Base-by-base conservation (phyloP, 129 eudicot genomes). In the Chrysanthemum seticuspe region DNA sequence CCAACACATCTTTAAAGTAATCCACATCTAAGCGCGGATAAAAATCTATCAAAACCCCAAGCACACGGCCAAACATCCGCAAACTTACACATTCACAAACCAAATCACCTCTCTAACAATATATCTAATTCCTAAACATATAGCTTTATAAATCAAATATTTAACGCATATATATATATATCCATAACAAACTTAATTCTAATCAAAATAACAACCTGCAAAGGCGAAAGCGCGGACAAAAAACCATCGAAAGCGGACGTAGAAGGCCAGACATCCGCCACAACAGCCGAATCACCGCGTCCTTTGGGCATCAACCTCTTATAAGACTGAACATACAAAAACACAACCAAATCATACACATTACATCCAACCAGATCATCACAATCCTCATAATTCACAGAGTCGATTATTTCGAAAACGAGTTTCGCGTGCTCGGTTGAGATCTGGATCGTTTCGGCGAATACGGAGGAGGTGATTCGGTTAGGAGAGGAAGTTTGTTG, bases 201-300 rank as follows among this genome's bases (percentile, higher is more conserved):
- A 31, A 31, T 4, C 36, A 31, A 31, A 31, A 31, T 5, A 31
- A 31, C 36, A 31, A 31, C 36, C 96, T 94, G 99, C 71, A 94
- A 78, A 4, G 97, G 97, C n/a, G 99, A 86, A 12, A 94, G 90
- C 48, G 92, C 94, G 0, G 97, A 94, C 56, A 94, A 85, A 29
- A 86, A 88, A 0, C 98, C 96, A 72, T 94, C 99, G 29, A 94
- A 94, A 0, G 99, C 97, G 3, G 96, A 94, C 11, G 89, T 88
- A 36, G 97, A 84, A 2, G 97, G 97, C 99, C 99, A 94, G 55
- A 94, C 98, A 78, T 94, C 97, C 14, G 97, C 92, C 3, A 94
- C 87, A 14, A 94, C 91, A 67, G 94, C 88, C 2, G 94, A 88
- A 81, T 94, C 97, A 77, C 70, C 88, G 67, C 90, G 94, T 54